phyloP scores from a whole-genome alignment of 1,139 yeast species.

The Taiozyma sp. region DNA sequence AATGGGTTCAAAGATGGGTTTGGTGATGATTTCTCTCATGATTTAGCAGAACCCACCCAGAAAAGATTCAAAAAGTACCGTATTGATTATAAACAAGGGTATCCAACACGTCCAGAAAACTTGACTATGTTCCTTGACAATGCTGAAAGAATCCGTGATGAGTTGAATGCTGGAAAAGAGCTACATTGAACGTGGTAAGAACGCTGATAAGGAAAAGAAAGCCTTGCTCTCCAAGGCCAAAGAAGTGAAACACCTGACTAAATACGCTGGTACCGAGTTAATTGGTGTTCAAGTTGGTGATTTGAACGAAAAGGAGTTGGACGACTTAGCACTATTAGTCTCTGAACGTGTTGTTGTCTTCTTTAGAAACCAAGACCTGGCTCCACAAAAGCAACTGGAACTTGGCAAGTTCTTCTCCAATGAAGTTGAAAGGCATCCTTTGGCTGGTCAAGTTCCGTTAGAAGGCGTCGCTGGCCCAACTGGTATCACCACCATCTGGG shows the following conservation, averaged over 20 bases:
- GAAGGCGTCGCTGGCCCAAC: no score
- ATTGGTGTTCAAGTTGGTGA: constrained; percentile 47
- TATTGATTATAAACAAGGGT: constrained; percentile 33
- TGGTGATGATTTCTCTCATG: constrained; percentile 2
- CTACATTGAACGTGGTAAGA: constrained; percentile 40
- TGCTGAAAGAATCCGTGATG: no score
- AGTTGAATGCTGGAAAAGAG: background rate
- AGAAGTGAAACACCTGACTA: constrained; percentile 41
- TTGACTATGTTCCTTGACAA: constrained; percentile 13
- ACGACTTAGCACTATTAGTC: constrained; percentile 44
- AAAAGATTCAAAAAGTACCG: constrained; percentile 31
- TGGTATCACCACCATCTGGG: background rate
- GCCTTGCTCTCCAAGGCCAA: constrained; percentile 44
- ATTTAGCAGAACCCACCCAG: constrained; percentile 34
- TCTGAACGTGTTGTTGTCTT: constrained; percentile 49
- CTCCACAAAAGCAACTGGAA: constrained; percentile 39
- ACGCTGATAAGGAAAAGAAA: constrained; percentile 48
- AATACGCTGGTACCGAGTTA: constrained; percentile 50
- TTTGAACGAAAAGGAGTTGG: constrained; percentile 44
- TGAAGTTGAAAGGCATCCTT: constrained; percentile 42
- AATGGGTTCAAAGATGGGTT: constrained; percentile 3
- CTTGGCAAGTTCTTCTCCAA: constrained; percentile 33
- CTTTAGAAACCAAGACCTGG: constrained; percentile 41
- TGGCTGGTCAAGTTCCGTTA: constrained; percentile 27
- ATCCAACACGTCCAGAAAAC: constrained; percentile 35